Conservation (phyloP, 306 rosid species). For the Prunus armeniaca region DNA sequence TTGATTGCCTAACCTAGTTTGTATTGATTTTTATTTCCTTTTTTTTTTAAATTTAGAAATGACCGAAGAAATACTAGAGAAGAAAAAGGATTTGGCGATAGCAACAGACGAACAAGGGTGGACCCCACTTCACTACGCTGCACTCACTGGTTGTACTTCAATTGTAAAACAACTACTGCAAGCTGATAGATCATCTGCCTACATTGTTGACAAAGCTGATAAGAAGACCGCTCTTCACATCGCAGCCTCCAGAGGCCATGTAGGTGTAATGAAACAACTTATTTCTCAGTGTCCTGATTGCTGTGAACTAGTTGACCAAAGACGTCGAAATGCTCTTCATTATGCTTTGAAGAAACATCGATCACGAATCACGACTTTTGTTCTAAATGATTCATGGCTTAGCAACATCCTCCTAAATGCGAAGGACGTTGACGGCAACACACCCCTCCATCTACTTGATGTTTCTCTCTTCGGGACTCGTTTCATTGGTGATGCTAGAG, state of each 20-base stretch:
- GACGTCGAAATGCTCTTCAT: neutral
- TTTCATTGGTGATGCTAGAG: too few species aligned
- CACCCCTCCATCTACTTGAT: neutral
- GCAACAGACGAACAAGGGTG: neutral
- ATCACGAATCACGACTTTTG: too few species aligned
- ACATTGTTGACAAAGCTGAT: neutral
- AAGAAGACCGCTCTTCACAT: constrained; percentile 3
- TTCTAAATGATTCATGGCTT: neutral
- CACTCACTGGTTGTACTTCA: accelerated
- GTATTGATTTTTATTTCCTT: neutral
- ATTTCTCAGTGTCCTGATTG: neutral
- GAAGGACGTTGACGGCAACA: neutral
- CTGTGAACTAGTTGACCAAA: neutral
- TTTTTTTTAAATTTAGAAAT: neutral
- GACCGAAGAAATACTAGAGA: neutral
- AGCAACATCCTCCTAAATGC: neutral
- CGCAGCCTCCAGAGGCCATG: neutral
- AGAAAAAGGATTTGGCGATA: neutral
- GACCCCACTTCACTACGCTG: constrained; percentile 17
- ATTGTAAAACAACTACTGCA: neutral
- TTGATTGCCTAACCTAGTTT: too few species aligned
- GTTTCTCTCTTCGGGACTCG: too few species aligned
- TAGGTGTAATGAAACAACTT: neutral
- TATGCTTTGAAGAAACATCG: accelerated
- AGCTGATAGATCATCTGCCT: neutral